Evolutionary conservation across 2,329 filamentous ascomycete species (phyloP), one percentile per base, ranked within the genome.

Genomic region (Ophiostoma tasmaniense): DNA sequence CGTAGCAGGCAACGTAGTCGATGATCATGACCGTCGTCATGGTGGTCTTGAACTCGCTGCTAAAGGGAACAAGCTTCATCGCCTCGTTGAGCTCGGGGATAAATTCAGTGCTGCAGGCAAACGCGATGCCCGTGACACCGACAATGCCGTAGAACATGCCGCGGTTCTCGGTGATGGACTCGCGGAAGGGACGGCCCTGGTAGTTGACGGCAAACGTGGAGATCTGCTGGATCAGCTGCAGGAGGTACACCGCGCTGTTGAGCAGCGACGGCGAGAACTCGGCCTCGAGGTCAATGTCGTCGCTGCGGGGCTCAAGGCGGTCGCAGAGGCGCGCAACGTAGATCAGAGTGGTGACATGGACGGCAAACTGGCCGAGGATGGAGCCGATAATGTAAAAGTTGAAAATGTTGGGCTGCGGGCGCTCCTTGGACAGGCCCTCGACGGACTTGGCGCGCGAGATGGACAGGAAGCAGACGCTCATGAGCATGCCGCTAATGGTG

Each of bases 131-230:
- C 0, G 92, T 92, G 20, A 97, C 94, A 73, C 90, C 90, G 55
- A 99, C 82, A 69, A 99, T 92, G 70, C 95, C 95, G 84, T 91
- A 99, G 82, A 95, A 99, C 95, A 99, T 99, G 78, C 92, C 93
- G 79, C 89, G 90, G 83, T 99, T 99, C 81, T 97, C 95, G 5
- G 90, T 89, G 73, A 99, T 92, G 28, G 90, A 91, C 81, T 99
- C 95, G 71, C 95, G 91, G 90, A 99, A 99, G 14, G 95, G 95
- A 11, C 95, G 90, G 70, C 95, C 95, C 80, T 99, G 95, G 83
- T 99, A 99, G 83, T 99, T 99, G 83, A 99, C 97, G 71, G 95
- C 93, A 76, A 99, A 99, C 2, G 95, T 99, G 30, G 93, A 97
- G 76, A 99, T 97, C 79, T 99, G 95, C 80, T 99, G 95, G 79